These are phyloP conservation scores for Sindora glabra DNA, from an alignment of 306 rosid genomes.

Conservation along the genomic window DNA sequence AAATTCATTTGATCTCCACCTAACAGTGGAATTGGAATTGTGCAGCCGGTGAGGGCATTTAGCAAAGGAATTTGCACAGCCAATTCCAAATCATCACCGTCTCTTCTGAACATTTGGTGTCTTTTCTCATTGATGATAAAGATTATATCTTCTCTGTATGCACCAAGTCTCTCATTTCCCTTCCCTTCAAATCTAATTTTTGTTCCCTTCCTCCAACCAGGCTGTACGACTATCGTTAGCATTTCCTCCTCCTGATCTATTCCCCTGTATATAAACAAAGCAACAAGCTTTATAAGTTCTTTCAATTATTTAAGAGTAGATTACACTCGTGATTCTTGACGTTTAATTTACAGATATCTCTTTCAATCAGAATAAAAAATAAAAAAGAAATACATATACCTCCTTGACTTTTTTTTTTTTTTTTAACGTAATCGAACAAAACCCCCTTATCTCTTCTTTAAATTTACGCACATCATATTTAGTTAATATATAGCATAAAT, in stretches of 20 bases:
- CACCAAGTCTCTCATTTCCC: constrained; percentile 48
- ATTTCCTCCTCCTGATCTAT: constrained; percentile 51
- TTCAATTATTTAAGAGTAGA: no score
- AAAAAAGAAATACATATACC: no score
- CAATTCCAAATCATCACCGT: constrained; percentile 70
- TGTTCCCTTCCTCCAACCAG: constrained; percentile 91
- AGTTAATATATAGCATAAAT: no score
- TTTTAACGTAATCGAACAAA: no score
- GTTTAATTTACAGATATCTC: no score
- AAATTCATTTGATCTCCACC: constrained; percentile 52
- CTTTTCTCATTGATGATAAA: constrained; percentile 48
- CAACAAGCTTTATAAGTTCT: no score
- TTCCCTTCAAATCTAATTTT: constrained; percentile 71
- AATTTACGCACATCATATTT: no score
- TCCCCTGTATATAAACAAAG: constrained; percentile 29
- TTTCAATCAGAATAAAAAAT: no score
- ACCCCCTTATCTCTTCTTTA: no score
- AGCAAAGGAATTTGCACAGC: constrained; percentile 44
- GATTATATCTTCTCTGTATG: constrained; percentile 40
- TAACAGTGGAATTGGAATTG: constrained; percentile 50
- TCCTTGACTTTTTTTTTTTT: no score
- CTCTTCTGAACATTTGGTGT: constrained; percentile 54
- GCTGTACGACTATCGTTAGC: constrained; percentile 56
- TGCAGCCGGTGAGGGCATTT: constrained; percentile 66
- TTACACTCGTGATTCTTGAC: no score